These are phyloP conservation scores for Aegilops bicornis DNA, from an alignment of 176 grass and related monocot species.

Conservation along the genomic window DNA sequence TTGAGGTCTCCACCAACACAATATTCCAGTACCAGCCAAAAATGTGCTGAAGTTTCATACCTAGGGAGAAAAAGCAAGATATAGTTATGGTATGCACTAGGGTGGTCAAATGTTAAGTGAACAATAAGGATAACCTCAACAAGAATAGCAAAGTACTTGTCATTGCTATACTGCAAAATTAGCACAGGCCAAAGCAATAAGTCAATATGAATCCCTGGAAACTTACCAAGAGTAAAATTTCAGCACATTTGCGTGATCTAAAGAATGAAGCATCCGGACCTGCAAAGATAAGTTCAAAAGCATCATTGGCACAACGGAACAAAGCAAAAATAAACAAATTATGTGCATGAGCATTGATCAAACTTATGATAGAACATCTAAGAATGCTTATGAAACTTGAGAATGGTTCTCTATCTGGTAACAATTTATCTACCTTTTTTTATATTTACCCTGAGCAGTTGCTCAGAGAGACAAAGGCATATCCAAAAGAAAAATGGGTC, in stretches of 20 bases:
- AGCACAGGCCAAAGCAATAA: constrained; percentile 1
- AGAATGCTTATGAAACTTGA: neutral
- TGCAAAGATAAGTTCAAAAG: constrained; percentile 42
- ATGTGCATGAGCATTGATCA: neutral
- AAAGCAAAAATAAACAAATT: neutral
- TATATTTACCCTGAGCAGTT: neutral
- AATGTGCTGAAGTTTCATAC: constrained; percentile 95
- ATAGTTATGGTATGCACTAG: constrained; percentile 11
- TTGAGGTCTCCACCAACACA: constrained; percentile 89
- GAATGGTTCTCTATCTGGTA: neutral
- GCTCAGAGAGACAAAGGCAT: neutral
- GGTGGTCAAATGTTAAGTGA: neutral
- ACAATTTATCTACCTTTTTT: neutral
- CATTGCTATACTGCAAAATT: neutral
- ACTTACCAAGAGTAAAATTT: constrained; percentile 87
- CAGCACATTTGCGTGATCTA: constrained; percentile 85
- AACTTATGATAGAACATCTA: neutral
- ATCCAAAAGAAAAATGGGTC: neutral
- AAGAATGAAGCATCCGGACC: constrained; percentile 90
- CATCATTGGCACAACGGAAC: constrained; percentile 1
- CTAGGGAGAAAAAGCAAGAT: constrained; percentile 31
- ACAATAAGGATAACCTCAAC: constrained; percentile 15
- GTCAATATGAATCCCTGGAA: neutral
- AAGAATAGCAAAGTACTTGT: constrained; percentile 17
- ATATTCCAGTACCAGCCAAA: constrained; percentile 94